Conservation (phyloP, 768 basidiomycete species). For the Xerocomellus chrysenteron region DNA sequence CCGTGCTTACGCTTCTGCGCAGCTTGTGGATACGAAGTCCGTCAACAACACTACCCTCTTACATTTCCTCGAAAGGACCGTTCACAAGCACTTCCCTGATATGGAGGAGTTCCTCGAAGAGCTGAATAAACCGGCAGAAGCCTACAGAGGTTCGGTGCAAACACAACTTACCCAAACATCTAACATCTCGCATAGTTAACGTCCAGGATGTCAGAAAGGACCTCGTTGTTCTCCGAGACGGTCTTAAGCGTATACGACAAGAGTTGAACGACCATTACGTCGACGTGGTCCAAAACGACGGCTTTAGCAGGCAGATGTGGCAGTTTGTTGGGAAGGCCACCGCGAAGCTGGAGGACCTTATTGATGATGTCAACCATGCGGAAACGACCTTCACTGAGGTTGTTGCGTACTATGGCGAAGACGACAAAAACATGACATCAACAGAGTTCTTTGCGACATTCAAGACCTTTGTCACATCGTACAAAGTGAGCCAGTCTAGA, state of each 20-base stretch:
- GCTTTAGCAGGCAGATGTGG: conserved; percentile 92
- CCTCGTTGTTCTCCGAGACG: conserved; percentile 67
- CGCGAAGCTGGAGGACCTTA: conserved; percentile 74
- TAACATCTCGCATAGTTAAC: conserved; percentile 58
- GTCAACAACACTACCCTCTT: conserved; percentile 90
- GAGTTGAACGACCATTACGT: conserved; percentile 81
- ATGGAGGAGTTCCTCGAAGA: conserved; percentile 91
- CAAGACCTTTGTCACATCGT: conserved; percentile 95
- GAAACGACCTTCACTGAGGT: conserved; percentile 83
- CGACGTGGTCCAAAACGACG: conserved; percentile 67
- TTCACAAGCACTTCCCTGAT: conserved; percentile 81
- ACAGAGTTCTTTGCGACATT: conserved; percentile 96
- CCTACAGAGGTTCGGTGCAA: conserved; percentile 73
- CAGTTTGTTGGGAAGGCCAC: conserved; percentile 77
- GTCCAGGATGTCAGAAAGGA: conserved; percentile 82
- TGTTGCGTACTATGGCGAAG: conserved; percentile 90
- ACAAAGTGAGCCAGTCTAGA: conserved; percentile 52
- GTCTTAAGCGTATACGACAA: conserved; percentile 74
- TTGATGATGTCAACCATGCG: conserved; percentile 84
- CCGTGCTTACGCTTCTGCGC: conserved; percentile 4
- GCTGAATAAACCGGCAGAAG: conserved; percentile 84
- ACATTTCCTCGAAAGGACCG: conserved; percentile 90
- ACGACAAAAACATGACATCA: conserved; percentile 80
- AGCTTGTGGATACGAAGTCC: conserved; percentile 98
- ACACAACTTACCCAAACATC: not conserved